Conservation (phyloP, 2,329 filamentous ascomycete species). For the Ceratocystis diversiconidia region DNA sequence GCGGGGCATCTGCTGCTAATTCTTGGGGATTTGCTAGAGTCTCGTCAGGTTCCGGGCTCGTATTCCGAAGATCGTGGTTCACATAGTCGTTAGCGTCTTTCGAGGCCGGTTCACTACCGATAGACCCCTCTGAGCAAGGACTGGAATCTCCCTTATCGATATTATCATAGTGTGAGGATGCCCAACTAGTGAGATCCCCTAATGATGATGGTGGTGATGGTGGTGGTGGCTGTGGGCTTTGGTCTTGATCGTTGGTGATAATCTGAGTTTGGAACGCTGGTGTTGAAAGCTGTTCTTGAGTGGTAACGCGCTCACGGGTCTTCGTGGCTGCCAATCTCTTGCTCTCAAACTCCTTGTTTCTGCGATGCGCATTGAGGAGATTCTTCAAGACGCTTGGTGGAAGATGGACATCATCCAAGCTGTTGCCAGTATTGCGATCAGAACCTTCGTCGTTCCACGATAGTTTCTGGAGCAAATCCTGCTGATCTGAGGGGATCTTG, state of each 20-base stretch:
- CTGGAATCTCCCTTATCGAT: no score
- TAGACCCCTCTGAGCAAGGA: neutral
- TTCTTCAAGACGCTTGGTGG: constrained; percentile 5
- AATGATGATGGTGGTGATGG: neutral
- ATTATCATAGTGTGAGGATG: no score
- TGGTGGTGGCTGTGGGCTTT: neutral
- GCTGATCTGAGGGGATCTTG: constrained; percentile 8
- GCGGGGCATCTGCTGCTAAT: neutral
- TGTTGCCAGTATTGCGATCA: neutral
- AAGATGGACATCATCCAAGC: constrained; percentile 10
- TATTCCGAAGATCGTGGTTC: neutral
- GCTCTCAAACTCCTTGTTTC: neutral
- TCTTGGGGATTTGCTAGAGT: neutral
- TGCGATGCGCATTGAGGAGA: neutral
- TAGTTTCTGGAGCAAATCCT: constrained; percentile 1
- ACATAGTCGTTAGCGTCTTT: neutral
- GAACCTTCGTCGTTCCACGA: constrained; percentile 1
- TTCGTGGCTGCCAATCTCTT: neutral
- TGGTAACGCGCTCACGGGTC: neutral
- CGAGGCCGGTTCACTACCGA: neutral
- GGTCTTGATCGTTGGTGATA: neutral
- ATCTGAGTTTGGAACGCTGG: neutral
- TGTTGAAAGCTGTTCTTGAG: neutral
- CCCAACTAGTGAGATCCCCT: no score
- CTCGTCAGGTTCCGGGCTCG: neutral